Evolutionary conservation across 192 early-diverging fungal genomes (phyloP), one percentile per base, ranked within the genome.

Genomic region (Helicostylum pulchrum): DNA sequence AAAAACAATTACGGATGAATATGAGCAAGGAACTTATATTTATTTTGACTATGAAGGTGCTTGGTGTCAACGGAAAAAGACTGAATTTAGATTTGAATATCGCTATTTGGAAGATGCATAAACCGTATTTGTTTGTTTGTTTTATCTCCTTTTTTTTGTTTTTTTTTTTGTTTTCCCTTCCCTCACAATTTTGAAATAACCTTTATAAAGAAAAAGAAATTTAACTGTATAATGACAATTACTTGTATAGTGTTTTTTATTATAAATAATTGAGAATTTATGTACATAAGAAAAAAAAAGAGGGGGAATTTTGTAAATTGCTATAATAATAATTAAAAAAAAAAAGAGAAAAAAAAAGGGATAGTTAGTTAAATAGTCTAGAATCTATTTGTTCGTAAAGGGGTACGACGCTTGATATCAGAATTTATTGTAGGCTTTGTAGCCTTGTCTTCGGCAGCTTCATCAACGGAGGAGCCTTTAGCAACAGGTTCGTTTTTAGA

Each of bases 21-120:
- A 92, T 80, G 97, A 99, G 77, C 90, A 93, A 72, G 97, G 97
- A 21, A 96, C 97, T 20, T 99, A 99, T 69, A 87, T 98, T 34
- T 99, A 98, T 78, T 99, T 99, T 84, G 97, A 99, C 74, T 98
- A 93, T 65, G 95, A 99, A 73, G 92, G 90, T 15, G 88, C 89
- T 20, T 99, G 97, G 97, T 92, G 93, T 66, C 94, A 98, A 71
- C 84, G 92, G 51, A 97, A 94, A 73, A 97, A 97, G 83, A 80
- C 83, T n/a, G 94, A 98, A 63, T 99, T 99, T 76, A 70, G 68
- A 56, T 70, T 70, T 64, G 68, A 70, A 11, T 70, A 70, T 50
- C 62, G 68, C 39, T 70, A 57, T 58, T 44, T 70, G 45, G 68
- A 70, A 36, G 68, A 70, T 56, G 68, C 68, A 31, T 70, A 56